These are phyloP conservation scores for Pseudocercospora eumusae DNA, from an alignment of 2,329 filamentous ascomycete genomes.

Conservation along the genomic window DNA sequence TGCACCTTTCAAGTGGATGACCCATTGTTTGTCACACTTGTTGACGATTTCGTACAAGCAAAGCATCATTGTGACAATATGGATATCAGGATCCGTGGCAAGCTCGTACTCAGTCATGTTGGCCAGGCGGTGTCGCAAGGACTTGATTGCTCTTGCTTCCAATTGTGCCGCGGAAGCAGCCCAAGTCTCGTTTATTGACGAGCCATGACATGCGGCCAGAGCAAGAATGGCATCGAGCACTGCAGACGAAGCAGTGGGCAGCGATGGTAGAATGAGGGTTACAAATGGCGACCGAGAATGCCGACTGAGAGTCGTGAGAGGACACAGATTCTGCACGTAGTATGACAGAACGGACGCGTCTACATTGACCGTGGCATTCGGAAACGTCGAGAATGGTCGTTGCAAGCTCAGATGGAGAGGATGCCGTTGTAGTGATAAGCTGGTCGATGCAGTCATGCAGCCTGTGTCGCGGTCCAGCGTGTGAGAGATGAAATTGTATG, in stretches of 20 bases:
- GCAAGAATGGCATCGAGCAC: slow-evolving; percentile 9
- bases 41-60: slow-evolving; percentile 13
- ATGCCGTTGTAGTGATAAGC: not conserved
- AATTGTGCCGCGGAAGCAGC: not conserved
- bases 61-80: slow-evolving; percentile 11
- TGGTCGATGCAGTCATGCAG: not conserved
- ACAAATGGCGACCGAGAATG: slow-evolving; percentile 1
- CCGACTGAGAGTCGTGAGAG: slow-evolving; percentile 7
- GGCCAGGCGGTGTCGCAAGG: not conserved
- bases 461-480: not conserved
- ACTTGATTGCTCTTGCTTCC: not conserved
- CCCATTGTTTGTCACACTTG: slow-evolving; percentile 8
- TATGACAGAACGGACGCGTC: slow-evolving; percentile 5
- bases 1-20: slow-evolving; percentile 10
- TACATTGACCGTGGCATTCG: slow-evolving; percentile 1
- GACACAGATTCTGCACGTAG: slow-evolving; percentile 5
- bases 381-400: slow-evolving; percentile 1
- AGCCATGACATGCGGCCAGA: slow-evolving; percentile 6
- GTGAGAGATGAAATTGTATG: slow-evolving; percentile 1
- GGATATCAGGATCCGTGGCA: slow-evolving; percentile 7
- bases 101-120: slow-evolving; percentile 2
- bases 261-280: slow-evolving; percentile 1
- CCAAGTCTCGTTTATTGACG: not conserved
- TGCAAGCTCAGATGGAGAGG: not conserved
- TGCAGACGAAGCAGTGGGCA: slow-evolving; percentile 3